Conservation (phyloP, 2,329 filamentous ascomycete species). For the Didymosphaeria variabile region DNA sequence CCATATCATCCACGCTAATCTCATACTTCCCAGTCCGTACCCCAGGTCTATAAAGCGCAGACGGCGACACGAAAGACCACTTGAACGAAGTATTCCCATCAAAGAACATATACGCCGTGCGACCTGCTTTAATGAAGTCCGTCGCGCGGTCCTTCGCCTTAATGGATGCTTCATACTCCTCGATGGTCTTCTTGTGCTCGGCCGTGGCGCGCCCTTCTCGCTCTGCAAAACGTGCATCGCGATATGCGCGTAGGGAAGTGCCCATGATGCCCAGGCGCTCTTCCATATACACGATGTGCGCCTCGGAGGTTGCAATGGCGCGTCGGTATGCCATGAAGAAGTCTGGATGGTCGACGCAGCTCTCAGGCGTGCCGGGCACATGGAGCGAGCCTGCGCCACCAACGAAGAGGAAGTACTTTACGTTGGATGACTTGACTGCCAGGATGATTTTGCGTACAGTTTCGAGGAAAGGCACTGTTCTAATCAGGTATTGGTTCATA, state of each 20-base stretch:
- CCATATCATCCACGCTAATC: slow-evolving; percentile 44
- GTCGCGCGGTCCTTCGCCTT: slow-evolving; percentile 34
- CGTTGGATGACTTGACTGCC: slow-evolving; percentile 36
- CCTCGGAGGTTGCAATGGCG: slow-evolving; percentile 45
- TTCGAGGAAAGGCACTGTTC: slow-evolving; percentile 46
- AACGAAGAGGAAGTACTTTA: slow-evolving; percentile 47
- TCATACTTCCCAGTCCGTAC: slow-evolving; percentile 44
- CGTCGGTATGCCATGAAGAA: slow-evolving; percentile 47
- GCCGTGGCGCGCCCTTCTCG: slow-evolving; percentile 24
- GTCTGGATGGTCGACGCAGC: slow-evolving; percentile 43
- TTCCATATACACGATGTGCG: slow-evolving; percentile 48
- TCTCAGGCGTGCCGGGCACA: slow-evolving; percentile 31
- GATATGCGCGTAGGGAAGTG: slow-evolving; percentile 34
- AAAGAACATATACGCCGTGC: slow-evolving; percentile 50
- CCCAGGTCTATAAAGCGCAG: slow-evolving; percentile 46
- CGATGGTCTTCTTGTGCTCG: slow-evolving; percentile 27
- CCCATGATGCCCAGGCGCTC: slow-evolving; percentile 44
- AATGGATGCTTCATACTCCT: slow-evolving; percentile 35
- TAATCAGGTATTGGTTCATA: not conserved
- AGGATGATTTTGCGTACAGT: slow-evolving; percentile 45
- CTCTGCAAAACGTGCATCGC: slow-evolving; percentile 36
- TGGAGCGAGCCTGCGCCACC: slow-evolving; percentile 46
- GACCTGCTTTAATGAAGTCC: slow-evolving; percentile 44
- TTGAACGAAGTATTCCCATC: slow-evolving; percentile 43
- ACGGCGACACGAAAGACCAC: slow-evolving; percentile 47